phyloP scores from a whole-genome alignment of 2,329 filamentous ascomycete species.

The Atkinsonella texensis region DNA sequence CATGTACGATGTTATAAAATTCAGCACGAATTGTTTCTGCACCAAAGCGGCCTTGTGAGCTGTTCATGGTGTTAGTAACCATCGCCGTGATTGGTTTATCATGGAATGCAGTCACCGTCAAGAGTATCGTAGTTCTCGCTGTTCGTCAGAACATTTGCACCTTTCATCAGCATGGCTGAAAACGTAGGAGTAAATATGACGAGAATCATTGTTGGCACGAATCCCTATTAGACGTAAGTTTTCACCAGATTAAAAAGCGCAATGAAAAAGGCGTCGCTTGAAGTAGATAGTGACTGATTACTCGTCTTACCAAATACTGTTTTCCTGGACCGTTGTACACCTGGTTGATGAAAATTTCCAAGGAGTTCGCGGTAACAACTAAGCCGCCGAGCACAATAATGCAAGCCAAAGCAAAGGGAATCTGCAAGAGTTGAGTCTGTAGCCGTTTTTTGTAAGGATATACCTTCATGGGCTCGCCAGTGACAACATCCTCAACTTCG shows the following conservation, averaged over 20 bases:
- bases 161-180: slow-evolving; percentile 58
- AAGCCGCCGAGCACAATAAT: slow-evolving; percentile 62
- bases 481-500: slow-evolving; percentile 65
- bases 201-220: slow-evolving; percentile 81
- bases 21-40: slow-evolving; percentile 87
- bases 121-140: slow-evolving; percentile 89
- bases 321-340: slow-evolving; percentile 87
- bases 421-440: slow-evolving; percentile 63
- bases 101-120: slow-evolving; percentile 35
- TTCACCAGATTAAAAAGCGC: slow-evolving; percentile 3
- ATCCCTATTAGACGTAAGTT: slow-evolving; percentile 41
- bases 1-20: slow-evolving; percentile 93
- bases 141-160: slow-evolving; percentile 67
- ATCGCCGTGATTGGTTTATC: neutral
- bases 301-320: slow-evolving; percentile 54
- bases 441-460: slow-evolving; percentile 69
- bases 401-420: slow-evolving; percentile 74
- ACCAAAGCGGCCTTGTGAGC: slow-evolving; percentile 75
- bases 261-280: neutral
- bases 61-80: slow-evolving; percentile 16
- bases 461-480: slow-evolving; percentile 63
- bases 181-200: slow-evolving; percentile 70
- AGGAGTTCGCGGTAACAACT: slow-evolving; percentile 77
- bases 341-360: slow-evolving; percentile 93
- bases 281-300: too few relatives aligned